A percentile compares a stretch with the other conserved stretches of the same genome.
These are phyloP conservation scores for Candida xiaguanensis DNA, from an alignment of 805 yeast species.

Conservation along the genomic window DNA sequence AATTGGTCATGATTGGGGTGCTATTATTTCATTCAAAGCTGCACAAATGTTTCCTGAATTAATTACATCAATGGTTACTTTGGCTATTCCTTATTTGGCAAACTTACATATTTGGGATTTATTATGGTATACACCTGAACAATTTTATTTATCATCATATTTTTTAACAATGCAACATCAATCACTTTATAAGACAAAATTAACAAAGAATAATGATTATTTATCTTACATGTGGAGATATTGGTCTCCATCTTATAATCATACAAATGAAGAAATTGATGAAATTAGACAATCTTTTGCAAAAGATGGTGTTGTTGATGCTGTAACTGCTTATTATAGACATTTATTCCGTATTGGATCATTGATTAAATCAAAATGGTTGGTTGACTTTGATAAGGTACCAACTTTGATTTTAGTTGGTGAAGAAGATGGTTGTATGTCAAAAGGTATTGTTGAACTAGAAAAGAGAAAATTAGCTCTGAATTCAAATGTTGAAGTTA, in stretches of 20 bases:
- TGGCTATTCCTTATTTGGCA: constrained; percentile 37
- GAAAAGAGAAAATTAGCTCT: constrained; percentile 17
- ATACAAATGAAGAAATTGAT: constrained; percentile 20
- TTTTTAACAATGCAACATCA: constrained; percentile 35
- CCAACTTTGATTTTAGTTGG: constrained; percentile 37
- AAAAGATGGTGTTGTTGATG: constrained; percentile 24
- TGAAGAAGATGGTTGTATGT: constrained; percentile 39
- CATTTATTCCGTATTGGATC: constrained; percentile 21
- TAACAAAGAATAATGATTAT: constrained; percentile 18
- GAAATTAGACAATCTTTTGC: constrained; percentile 25
- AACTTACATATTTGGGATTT: constrained; percentile 25
- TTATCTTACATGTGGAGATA: constrained; percentile 30
- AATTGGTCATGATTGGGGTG: constrained; percentile 46
- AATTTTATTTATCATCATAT: constrained; percentile 31
- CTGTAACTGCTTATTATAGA: constrained; percentile 38
- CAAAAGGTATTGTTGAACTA: constrained; percentile 20
- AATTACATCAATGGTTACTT: constrained; percentile 28
- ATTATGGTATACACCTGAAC: constrained; percentile 29
- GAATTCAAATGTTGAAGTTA: constrained; percentile 20
- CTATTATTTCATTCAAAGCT: constrained; percentile 31
- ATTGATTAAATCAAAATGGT: constrained; percentile 18
- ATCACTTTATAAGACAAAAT: constrained; percentile 19
- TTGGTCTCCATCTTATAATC: constrained; percentile 41
- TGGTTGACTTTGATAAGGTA: constrained; percentile 30
- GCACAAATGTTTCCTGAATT: constrained; percentile 32